A percentile compares a stretch with the other conserved stretches of the same genome.
Conservation (phyloP, 176 grass and related monocot genomes). For the Hsuehochloa calcarea region DNA sequence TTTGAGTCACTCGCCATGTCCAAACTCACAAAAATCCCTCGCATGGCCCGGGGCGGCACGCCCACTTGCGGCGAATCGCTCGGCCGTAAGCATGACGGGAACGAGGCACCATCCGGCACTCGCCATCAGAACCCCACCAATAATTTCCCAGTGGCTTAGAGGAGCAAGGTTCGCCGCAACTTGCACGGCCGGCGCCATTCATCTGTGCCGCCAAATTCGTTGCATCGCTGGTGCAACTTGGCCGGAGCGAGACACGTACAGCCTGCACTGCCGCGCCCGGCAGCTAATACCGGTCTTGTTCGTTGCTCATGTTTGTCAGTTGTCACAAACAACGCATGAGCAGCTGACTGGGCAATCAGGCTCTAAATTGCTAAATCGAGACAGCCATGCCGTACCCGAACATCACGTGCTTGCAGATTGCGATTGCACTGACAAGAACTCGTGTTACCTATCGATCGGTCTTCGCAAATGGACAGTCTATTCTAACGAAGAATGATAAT, state of each 20-base stretch:
- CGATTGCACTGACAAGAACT: neutral
- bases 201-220: neutral
- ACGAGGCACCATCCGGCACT: too few species aligned
- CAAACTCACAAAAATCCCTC: too few species aligned
- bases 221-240: conserved; percentile 26
- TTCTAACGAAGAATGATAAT: neutral
- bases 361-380: neutral
- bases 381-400: neutral
- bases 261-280: neutral
- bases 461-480: neutral
- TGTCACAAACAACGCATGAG: neutral
- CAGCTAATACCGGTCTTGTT: too few species aligned
- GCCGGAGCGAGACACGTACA: too few species aligned
- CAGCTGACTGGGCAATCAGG: neutral
- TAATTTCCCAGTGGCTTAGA: too few species aligned
- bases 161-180: too few species aligned
- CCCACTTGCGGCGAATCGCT: too few species aligned
- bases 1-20: too few species aligned
- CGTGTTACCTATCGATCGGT: neutral
- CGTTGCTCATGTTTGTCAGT: neutral
- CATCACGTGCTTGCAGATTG: neutral
- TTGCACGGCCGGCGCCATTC: neutral
- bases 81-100: too few species aligned
- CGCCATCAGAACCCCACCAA: too few species aligned
- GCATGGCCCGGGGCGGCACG: too few species aligned